phyloP scores from a whole-genome alignment of 1,139 yeast genomes.

The Geotrichum siamense region DNA sequence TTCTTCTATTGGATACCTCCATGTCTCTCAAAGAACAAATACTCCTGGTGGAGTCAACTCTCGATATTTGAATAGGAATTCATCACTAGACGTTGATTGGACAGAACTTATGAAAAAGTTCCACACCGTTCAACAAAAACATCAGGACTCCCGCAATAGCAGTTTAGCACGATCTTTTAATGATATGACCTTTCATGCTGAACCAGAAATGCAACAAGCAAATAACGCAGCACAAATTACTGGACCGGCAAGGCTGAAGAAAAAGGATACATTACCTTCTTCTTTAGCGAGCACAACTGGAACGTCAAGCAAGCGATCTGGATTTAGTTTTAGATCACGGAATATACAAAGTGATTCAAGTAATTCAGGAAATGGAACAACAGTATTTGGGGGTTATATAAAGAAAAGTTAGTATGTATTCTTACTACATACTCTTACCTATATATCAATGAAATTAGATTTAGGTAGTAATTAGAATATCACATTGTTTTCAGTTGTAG shows the following conservation, averaged over 20 bases:
- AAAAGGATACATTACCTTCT: not conserved
- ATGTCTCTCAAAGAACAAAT: conserved; percentile 23
- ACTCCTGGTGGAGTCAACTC: conserved; percentile 10
- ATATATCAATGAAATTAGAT: too few relatives aligned
- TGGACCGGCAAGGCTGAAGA: not conserved
- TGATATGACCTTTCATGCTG: conserved; percentile 10
- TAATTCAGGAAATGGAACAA: too few relatives aligned
- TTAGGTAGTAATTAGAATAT: too few relatives aligned
- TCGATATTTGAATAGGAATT: conserved; percentile 13
- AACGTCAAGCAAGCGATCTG: not conserved
- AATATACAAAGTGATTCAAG: too few relatives aligned
- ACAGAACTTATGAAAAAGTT: conserved; percentile 58
- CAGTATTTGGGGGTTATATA: too few relatives aligned
- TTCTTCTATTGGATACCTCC: conserved; percentile 37
- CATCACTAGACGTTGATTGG: conserved; percentile 34
- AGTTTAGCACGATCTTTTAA: conserved; percentile 13
- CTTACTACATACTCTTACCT: too few relatives aligned
- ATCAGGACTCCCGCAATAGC: conserved; percentile 37
- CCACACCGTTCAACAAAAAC: conserved; percentile 51
- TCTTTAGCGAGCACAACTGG: conserved; percentile 1
- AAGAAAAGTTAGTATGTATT: too few relatives aligned
- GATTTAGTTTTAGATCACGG: not conserved
- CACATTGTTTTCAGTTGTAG: too few relatives aligned
- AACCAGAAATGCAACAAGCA: not conserved
- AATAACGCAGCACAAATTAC: not conserved